Percentiles rank a stretch among this genome's conserved stretches.
These are phyloP conservation scores for Lentinula sp. DNA, from an alignment of 768 basidiomycete genomes.

Conservation along the genomic window DNA sequence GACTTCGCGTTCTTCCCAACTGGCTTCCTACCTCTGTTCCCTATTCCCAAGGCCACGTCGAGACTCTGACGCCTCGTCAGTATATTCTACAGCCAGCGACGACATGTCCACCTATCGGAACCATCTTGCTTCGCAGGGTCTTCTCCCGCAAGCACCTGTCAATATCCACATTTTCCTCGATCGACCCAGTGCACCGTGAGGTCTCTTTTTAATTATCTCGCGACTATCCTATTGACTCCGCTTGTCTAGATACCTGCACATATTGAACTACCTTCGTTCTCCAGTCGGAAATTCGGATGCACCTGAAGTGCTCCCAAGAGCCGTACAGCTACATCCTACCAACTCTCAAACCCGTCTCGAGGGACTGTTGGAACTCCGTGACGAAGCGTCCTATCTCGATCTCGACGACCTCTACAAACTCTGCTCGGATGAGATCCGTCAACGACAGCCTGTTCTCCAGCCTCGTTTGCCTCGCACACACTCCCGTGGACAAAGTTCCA, in stretches of 20 bases:
- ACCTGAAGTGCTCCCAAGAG: slow-evolving; percentile 53
- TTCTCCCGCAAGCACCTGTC: slow-evolving; percentile 36
- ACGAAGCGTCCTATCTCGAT: slow-evolving; percentile 73
- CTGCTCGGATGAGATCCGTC: slow-evolving; percentile 61
- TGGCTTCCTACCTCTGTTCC: slow-evolving; percentile 51
- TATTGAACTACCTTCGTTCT: slow-evolving; percentile 68
- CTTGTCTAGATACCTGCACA: slow-evolving; percentile 54
- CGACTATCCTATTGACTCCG: slow-evolving; percentile 3
- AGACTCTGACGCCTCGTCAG: slow-evolving; percentile 44
- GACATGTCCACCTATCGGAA: slow-evolving; percentile 52
- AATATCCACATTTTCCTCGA: slow-evolving; percentile 73
- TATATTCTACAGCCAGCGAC: slow-evolving; percentile 48
- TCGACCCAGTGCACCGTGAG: slow-evolving; percentile 74
- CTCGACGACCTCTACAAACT: slow-evolving; percentile 59
- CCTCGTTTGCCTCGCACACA: neutral
- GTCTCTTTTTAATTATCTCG: slow-evolving; percentile 19
- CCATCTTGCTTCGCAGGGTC: slow-evolving; percentile 58
- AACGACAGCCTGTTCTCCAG: slow-evolving; percentile 25
- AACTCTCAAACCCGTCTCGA: slow-evolving; percentile 49
- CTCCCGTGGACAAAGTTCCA: slow-evolving; percentile 32
- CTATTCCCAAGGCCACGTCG: slow-evolving; percentile 30
- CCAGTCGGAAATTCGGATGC: slow-evolving; percentile 36
- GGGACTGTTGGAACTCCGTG: slow-evolving; percentile 65
- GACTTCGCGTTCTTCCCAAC: slow-evolving; percentile 59
- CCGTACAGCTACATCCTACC: slow-evolving; percentile 39